Evolutionary conservation across 2,329 filamentous ascomycete genomes (phyloP), one percentile per base, ranked within the genome.

Genomic region (Achaetomium macrosporum): DNA sequence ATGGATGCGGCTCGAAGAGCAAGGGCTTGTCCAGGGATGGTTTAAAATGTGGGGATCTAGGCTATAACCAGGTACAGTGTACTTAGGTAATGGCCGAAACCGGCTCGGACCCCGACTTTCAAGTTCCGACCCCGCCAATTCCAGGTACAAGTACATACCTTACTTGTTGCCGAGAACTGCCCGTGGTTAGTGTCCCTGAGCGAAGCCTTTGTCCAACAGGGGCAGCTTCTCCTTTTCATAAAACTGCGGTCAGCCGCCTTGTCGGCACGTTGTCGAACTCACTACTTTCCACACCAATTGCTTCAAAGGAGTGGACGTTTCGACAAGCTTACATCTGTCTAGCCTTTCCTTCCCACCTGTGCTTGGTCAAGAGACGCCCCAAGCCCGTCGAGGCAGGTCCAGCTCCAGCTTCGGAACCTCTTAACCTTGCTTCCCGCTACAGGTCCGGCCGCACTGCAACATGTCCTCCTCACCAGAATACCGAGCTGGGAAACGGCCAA

Each of bases 381-480:
- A 20, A 20, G 16, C 37, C 37, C 16, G 12, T 19, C 37, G 37
- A 40, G 35, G 7, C 35, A 16, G 15, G 15, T 37, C 11, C 30
- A 16, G 16, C 19, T 10, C 33, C n/a, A 31, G 9, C 20, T 33
- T n/a, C 17, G 11, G 13, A 10, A 47, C 11, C 29, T 12, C 20
- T 11, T 6, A 31, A 35, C 6, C 11, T 16, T 15, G 7, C 16
- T 7, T 48, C 30, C n/a, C 16, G 39, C 44, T 3, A 15, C 7
- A 13, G 6, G 10, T 11, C n/a, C 20, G n/a, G 5, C 8, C 13
- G 7, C 25, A 30, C 42, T 12, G 39, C 31, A 49, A 20, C 16
- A 66, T 66, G 64, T 64, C 64, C 5, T 63, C 64, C 13, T 64
- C 64, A 13, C 61, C 64, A 12, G 62, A 66, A 42, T 56, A 60